Conservation (phyloP, 2,329 filamentous ascomycete genomes). For the Zopfia rhizophila region DNA sequence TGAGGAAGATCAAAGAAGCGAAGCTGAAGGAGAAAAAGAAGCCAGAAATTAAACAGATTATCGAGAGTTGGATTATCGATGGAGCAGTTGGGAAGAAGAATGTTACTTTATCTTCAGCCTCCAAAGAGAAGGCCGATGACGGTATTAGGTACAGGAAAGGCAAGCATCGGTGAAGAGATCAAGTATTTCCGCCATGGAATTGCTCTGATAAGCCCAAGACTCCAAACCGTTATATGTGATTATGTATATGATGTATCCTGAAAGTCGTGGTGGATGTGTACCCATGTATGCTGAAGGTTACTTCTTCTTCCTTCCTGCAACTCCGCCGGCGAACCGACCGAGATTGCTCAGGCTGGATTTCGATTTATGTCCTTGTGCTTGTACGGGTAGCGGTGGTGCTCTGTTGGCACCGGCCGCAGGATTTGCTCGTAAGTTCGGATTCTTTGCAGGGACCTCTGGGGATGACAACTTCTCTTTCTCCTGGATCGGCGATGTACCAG, state of each 20-base stretch:
- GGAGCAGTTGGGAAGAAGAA: slow-evolving; percentile 23
- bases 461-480: slow-evolving; percentile 42
- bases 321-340: slow-evolving; percentile 57
- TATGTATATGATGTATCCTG: neutral
- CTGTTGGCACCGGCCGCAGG: slow-evolving; percentile 35
- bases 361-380: slow-evolving; percentile 43
- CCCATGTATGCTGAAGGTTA: slow-evolving; percentile 18
- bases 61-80: slow-evolving; percentile 74
- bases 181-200: slow-evolving; percentile 37
- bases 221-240: slow-evolving; percentile 9
- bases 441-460: slow-evolving; percentile 40
- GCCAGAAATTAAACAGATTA: slow-evolving; percentile 74
- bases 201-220: slow-evolving; percentile 7
- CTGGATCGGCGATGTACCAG: slow-evolving; percentile 32
- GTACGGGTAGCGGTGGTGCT: slow-evolving; percentile 28
- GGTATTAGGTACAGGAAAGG: slow-evolving; percentile 55
- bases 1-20: slow-evolving; percentile 75
- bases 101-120: slow-evolving; percentile 16
- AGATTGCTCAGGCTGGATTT: slow-evolving; percentile 57
- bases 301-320: slow-evolving; percentile 52
- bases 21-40: slow-evolving; percentile 70
- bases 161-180: slow-evolving; percentile 56
- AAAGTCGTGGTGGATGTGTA: slow-evolving; percentile 2
- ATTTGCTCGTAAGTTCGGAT: slow-evolving; percentile 27
- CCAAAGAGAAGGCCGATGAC: slow-evolving; percentile 41